Evolutionary conservation across 1,284 basidiomycete genomes (phyloP).

Genomic region (Ceratobasidium sp.): DNA sequence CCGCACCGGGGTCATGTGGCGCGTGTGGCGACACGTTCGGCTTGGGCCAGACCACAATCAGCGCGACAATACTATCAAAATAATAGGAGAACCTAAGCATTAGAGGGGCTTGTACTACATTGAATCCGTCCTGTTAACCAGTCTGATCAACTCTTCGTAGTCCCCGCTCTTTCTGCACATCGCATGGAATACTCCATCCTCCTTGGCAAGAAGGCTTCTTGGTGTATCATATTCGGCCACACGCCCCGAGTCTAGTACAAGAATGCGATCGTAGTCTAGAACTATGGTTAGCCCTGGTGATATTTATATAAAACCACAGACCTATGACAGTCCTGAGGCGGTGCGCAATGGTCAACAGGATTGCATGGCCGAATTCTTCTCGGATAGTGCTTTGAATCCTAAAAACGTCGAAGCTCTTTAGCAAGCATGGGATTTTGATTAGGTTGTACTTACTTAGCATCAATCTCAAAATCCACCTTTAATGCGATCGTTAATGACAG

Average conservation of each 20-base stretch:
- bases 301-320: constrained; percentile 54
- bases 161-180: constrained; percentile 60
- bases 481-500: constrained; percentile 34
- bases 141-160: constrained; percentile 25
- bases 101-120: too few relatives aligned
- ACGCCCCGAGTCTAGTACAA: constrained; percentile 49
- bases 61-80: too few relatives aligned
- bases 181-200: constrained; percentile 56
- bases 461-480: constrained; percentile 70
- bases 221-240: constrained; percentile 59
- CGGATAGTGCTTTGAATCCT: constrained; percentile 83
- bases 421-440: too few relatives aligned
- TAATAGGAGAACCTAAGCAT: too few relatives aligned
- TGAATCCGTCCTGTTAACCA: neutral
- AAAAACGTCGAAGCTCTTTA: neutral
- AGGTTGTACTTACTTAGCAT: constrained; percentile 32
- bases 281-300: constrained; percentile 62
- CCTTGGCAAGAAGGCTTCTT: constrained; percentile 56
- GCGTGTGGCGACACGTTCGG: too few relatives aligned
- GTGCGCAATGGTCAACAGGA: constrained; percentile 72
- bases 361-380: constrained; percentile 76
- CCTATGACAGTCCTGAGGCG: constrained; percentile 44
- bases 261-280: constrained; percentile 69
- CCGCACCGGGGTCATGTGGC: too few relatives aligned
- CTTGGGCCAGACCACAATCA: too few relatives aligned